Conservation (phyloP, 164 flowering plant species). For the Echeveria elegans region DNA sequence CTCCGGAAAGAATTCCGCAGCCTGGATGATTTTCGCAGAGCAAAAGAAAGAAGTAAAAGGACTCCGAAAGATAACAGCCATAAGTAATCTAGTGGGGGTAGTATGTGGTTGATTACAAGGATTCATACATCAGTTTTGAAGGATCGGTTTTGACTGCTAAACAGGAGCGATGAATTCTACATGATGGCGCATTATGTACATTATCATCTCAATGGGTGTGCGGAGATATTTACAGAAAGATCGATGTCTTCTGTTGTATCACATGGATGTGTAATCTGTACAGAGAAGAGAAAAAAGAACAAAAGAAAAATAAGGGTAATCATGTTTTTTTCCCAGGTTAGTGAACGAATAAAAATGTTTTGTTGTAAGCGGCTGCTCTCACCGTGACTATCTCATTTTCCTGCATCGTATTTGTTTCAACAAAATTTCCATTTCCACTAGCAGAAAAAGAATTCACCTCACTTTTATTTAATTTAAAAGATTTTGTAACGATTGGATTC, state of each 20-base stretch:
- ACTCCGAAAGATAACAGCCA: slow-evolving; percentile 18
- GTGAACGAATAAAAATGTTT: background rate
- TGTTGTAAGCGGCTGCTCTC: background rate
- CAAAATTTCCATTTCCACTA: no score
- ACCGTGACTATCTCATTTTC: no score
- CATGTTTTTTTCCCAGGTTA: background rate
- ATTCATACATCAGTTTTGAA: slow-evolving; percentile 15
- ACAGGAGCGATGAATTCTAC: background rate
- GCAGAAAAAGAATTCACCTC: no score
- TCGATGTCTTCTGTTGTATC: background rate
- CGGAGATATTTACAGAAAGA: background rate
- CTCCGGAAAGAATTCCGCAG: slow-evolving; percentile 65
- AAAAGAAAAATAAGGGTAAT: background rate
- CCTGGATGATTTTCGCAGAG: slow-evolving; percentile 64
- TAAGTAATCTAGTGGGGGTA: background rate
- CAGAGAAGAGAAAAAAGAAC: background rate
- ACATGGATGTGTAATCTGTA: background rate
- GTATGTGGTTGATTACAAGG: background rate
- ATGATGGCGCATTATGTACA: background rate
- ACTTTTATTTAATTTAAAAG: no score
- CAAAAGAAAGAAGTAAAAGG: slow-evolving; percentile 32
- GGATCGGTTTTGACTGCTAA: slow-evolving; percentile 6
- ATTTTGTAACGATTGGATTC: no score
- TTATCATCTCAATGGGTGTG: background rate
- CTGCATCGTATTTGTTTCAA: no score